These are phyloP conservation scores for Hyparrhenia diplandra DNA, from an alignment of 176 grass and related monocot genomes.

Conservation along the genomic window DNA sequence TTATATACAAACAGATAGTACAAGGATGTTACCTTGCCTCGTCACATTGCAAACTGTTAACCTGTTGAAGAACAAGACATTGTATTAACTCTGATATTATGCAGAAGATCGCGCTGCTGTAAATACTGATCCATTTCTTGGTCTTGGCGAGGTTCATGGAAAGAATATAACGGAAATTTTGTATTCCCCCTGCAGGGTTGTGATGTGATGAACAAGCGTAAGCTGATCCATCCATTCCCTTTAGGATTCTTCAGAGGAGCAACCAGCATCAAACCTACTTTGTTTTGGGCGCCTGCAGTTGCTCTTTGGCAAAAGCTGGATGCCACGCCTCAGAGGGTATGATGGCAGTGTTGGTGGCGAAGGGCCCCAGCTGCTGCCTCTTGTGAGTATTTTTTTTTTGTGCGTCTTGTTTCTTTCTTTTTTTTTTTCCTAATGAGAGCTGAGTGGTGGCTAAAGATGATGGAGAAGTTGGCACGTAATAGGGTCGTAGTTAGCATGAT, in stretches of 20 bases:
- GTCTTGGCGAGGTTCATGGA: too few relatives aligned
- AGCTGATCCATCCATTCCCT: constrained; percentile 57
- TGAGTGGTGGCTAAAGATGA: constrained; percentile 20
- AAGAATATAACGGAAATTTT: neutral
- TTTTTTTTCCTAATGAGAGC: constrained; percentile 2
- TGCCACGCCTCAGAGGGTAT: constrained; percentile 35
- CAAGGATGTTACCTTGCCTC: neutral
- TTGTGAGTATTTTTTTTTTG: constrained; percentile 47
- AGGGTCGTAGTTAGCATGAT: constrained; percentile 52
- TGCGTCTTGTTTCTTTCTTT: neutral
- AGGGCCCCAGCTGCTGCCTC: constrained; percentile 28
- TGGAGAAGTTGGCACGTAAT: constrained; percentile 23
- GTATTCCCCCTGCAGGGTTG: constrained; percentile 38
- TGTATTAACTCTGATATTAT: neutral
- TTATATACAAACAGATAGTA: too few relatives aligned
- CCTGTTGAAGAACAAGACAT: neutral
- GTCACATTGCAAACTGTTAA: neutral
- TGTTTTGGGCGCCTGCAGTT: constrained; percentile 26
- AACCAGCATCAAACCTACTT: constrained; percentile 30
- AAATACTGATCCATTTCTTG: too few relatives aligned
- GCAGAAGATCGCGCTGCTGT: too few relatives aligned
- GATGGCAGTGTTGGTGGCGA: constrained; percentile 35
- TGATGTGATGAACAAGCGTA: constrained; percentile 71
- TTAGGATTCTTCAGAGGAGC: constrained; percentile 36
- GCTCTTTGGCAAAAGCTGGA: constrained; percentile 31